Evolutionary conservation across 2,329 filamentous ascomycete species (phyloP).

Genomic region (Sporothrix pallida): DNA sequence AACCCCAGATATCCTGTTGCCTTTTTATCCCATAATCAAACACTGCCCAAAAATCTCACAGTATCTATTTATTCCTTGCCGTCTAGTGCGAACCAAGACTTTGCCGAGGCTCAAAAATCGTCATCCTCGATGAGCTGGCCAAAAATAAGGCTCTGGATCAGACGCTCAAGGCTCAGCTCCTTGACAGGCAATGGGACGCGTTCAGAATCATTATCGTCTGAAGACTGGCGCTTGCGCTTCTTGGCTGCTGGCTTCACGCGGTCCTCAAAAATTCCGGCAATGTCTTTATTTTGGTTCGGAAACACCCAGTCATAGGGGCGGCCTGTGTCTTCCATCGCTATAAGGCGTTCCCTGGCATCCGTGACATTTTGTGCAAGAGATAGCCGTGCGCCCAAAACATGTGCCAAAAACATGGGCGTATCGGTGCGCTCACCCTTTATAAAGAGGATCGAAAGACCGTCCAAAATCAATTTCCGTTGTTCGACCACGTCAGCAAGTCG

Average conservation of each 20-base stretch:
- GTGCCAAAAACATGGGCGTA: slow-evolving; percentile 75
- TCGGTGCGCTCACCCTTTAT: slow-evolving; percentile 70
- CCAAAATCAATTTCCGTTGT: slow-evolving; percentile 66
- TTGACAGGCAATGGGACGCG: slow-evolving; percentile 52
- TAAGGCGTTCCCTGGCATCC: slow-evolving; percentile 66
- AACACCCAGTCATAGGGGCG: slow-evolving; percentile 77
- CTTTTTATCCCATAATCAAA: neutral
- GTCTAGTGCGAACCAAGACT: too few relatives aligned
- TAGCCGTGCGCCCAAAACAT: slow-evolving; percentile 76
- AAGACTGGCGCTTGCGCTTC: slow-evolving; percentile 52
- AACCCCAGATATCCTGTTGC: neutral
- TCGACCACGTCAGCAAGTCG: slow-evolving; percentile 63
- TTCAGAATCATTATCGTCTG: slow-evolving; percentile 42
- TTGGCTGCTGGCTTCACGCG: slow-evolving; percentile 39
- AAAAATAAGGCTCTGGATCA: slow-evolving; percentile 90
- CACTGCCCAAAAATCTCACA: neutral
- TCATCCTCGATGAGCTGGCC: slow-evolving; percentile 74
- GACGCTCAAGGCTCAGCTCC: slow-evolving; percentile 81
- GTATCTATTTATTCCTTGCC: neutral
- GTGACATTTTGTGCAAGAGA: slow-evolving; percentile 68
- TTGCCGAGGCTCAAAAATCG: slow-evolving; percentile 46
- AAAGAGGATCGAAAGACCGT: slow-evolving; percentile 70
- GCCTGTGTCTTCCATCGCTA: slow-evolving; percentile 55
- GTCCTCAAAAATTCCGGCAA: slow-evolving; percentile 34
- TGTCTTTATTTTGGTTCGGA: slow-evolving; percentile 66